phyloP scores from a whole-genome alignment of 1,284 basidiomycete species.

The Polyporus tsugae region DNA sequence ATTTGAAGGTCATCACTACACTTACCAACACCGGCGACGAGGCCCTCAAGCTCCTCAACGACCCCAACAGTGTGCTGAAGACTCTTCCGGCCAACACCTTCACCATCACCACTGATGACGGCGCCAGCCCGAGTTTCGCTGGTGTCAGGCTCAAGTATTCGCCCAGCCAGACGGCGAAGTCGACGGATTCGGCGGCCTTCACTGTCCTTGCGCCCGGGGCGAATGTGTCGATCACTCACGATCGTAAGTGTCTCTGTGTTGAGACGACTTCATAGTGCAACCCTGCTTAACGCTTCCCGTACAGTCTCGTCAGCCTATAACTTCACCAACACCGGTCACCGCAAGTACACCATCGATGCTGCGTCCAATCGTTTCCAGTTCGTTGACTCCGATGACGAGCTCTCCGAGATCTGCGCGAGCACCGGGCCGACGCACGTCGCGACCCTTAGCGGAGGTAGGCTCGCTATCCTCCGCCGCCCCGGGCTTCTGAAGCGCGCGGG shows the following conservation, averaged over 20 bases:
- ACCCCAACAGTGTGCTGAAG: neutral
- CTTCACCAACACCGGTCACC: neutral
- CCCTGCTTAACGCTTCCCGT: too few species aligned
- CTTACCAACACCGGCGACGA: neutral
- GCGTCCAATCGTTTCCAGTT: neutral
- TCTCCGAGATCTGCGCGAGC: neutral
- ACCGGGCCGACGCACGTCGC: neutral
- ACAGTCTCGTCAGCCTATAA: neutral
- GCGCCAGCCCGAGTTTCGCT: neutral
- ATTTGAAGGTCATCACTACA: neutral
- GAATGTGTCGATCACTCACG: neutral
- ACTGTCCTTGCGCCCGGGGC: neutral
- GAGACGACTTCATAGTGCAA: too few species aligned
- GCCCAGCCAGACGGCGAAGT: neutral
- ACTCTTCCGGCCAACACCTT: neutral
- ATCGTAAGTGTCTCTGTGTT: neutral
- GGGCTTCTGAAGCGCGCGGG: neutral
- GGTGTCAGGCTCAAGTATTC: neutral
- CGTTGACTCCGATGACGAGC: neutral
- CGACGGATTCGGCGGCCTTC: neutral
- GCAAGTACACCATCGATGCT: neutral
- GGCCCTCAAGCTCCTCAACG: neutral
- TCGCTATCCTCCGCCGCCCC: neutral
- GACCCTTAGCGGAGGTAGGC: neutral
- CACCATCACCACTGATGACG: neutral